Conservation (phyloP, 805 yeast genomes). For the Scheffersomyces amazonensis region DNA sequence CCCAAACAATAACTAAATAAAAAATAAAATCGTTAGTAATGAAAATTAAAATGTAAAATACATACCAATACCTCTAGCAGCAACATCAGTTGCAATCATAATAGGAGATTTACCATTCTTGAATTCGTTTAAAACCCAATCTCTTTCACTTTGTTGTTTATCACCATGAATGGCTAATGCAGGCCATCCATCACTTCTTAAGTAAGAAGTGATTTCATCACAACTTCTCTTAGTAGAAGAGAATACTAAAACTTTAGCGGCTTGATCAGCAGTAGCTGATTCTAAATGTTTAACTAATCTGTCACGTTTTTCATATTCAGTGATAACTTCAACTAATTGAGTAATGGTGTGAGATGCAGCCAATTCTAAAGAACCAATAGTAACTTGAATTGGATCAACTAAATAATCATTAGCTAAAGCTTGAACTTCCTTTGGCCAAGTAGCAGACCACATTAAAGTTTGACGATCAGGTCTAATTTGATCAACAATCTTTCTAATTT, state of each 20-base stretch:
- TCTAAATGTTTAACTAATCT: slow-evolving; percentile 80
- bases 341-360: slow-evolving; percentile 96
- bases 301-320: slow-evolving; percentile 94
- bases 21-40: slow-evolving; percentile 8
- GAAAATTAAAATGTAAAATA: slow-evolving; percentile 26
- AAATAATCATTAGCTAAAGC: slow-evolving; percentile 88
- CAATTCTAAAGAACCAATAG: slow-evolving; percentile 91
- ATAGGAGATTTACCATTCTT: slow-evolving; percentile 89
- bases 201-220: slow-evolving; percentile 87
- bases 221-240: slow-evolving; percentile 98
- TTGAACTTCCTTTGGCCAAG: slow-evolving; percentile 99
- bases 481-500: slow-evolving; percentile 95
- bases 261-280: slow-evolving; percentile 65
- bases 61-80: slow-evolving; percentile 99
- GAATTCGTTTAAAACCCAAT: slow-evolving; percentile 95
- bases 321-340: slow-evolving; percentile 86
- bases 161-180: slow-evolving; percentile 99
- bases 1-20: not conserved
- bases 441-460: slow-evolving; percentile 99
- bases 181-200: slow-evolving; percentile 98
- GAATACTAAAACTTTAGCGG: slow-evolving; percentile 80
- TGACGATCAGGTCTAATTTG: slow-evolving; percentile 99
- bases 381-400: slow-evolving; percentile 92
- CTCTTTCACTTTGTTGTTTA: slow-evolving; percentile 96
- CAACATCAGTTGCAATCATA: slow-evolving; percentile 99